These are phyloP conservation scores for Pythium plurisporium DNA, from an alignment of 352 stramenopile genomes.

Conservation along the genomic window DNA sequence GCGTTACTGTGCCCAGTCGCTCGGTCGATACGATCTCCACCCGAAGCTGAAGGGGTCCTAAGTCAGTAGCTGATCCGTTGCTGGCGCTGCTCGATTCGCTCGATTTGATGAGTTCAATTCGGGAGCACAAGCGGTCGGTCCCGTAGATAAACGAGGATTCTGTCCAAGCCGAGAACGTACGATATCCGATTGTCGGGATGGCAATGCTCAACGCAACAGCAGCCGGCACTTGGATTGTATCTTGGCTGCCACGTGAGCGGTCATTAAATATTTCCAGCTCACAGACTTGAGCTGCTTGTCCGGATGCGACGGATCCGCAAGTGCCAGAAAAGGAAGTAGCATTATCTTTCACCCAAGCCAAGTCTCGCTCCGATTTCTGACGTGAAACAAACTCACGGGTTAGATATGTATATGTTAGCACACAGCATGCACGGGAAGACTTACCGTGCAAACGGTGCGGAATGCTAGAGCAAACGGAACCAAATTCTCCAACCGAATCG, in stretches of 20 bases:
- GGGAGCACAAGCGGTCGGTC: constrained; percentile 50
- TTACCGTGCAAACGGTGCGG: constrained; percentile 65
- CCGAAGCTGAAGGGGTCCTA: constrained; percentile 13
- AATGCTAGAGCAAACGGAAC: constrained; percentile 69
- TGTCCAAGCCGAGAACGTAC: constrained; percentile 50
- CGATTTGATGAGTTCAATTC: constrained; percentile 51
- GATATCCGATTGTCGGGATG: constrained; percentile 55
- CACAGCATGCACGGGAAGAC: neutral
- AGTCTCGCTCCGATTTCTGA: constrained; percentile 62
- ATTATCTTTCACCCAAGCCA: constrained; percentile 61
- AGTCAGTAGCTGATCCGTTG: neutral
- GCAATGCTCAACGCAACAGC: constrained; percentile 70
- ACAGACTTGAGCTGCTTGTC: constrained; percentile 48
- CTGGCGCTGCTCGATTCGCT: neutral
- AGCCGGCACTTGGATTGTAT: constrained; percentile 42
- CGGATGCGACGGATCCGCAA: constrained; percentile 48
- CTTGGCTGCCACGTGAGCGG: constrained; percentile 24
- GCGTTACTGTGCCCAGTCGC: constrained; percentile 1
- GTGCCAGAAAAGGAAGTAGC: constrained; percentile 61
- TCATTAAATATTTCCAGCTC: constrained; percentile 69
- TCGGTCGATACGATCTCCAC: constrained; percentile 24
- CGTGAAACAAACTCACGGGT: neutral
- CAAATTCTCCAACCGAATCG: constrained; percentile 73
- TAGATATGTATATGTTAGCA: neutral
- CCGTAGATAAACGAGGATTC: constrained; percentile 66